A percentile compares a stretch with the other conserved stretches of the same genome.
Evolutionary conservation across 176 grass and related monocot species (phyloP).

Genomic region (Triticum timopheevii): DNA sequence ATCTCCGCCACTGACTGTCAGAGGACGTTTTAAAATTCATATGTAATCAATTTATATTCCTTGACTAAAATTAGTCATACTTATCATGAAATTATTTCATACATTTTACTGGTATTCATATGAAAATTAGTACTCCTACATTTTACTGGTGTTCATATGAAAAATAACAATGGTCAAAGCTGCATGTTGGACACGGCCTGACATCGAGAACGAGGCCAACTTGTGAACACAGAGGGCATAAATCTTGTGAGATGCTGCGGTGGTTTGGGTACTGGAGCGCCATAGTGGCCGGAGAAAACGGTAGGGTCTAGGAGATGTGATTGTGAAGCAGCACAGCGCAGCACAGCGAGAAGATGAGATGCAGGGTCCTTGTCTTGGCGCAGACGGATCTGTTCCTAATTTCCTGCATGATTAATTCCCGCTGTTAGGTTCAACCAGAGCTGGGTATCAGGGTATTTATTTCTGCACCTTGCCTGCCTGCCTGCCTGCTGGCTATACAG

Average conservation of each 20-base stretch:
- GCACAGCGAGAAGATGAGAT: constrained; percentile 21
- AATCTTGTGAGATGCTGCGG: constrained; percentile 21
- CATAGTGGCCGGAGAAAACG: constrained; percentile 33
- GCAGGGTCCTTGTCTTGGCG: constrained; percentile 35
- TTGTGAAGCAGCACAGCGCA: background rate
- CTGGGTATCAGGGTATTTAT: constrained; percentile 25
- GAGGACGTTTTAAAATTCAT: background rate
- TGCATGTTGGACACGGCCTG: background rate
- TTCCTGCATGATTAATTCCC: constrained; percentile 40
- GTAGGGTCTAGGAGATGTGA: constrained; percentile 18
- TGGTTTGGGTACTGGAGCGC: constrained; percentile 26
- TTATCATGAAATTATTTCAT: background rate
- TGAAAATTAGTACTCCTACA: too few species aligned
- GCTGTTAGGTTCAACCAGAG: constrained; percentile 48
- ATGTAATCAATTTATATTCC: background rate
- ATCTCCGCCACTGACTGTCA: background rate
- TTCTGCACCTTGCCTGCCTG: background rate
- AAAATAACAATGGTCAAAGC: too few species aligned
- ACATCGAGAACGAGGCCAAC: background rate
- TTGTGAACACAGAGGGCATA: background rate
- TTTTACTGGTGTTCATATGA: too few species aligned
- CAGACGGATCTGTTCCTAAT: constrained; percentile 16
- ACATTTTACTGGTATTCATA: background rate
- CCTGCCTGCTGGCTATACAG: background rate
- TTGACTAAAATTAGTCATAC: background rate